Base-by-base conservation (phyloP, 2,329 filamentous ascomycete species). In the Rhexocercosporidium sp. region DNA sequence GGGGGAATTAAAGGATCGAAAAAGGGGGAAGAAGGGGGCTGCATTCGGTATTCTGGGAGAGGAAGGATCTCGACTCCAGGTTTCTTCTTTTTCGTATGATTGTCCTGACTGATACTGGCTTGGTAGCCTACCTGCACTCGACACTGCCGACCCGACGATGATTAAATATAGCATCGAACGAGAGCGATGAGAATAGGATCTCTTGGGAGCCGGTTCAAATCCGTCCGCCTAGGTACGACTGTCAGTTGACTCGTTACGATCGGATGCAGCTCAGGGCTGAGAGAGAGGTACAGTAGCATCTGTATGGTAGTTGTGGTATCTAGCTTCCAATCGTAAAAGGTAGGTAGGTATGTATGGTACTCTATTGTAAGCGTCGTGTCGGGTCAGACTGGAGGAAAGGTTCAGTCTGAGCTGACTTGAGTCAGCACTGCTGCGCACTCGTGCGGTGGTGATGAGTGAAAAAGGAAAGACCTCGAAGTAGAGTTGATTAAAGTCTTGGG, bases 1-100 rank as follows among this genome's bases (percentile, higher is more conserved):
- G n/a, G n/a, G n/a, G n/a, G 60, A 59, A 66, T 59, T 53, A 64
- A 65, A 37, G 66, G 66, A 65, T 62, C 34, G 62, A 12, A 57
- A 54, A 66, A 29, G 65, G 39, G 65, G 54, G 11, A 8, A 18
- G 22, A 27, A 18, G 8, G 54, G 37, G 31, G 39, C 49, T 27
- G n/a, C 7, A 20, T 39, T 39, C 8, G 34, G 29, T 12, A 47
- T 16, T 56, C 53, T 56, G 53, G 37, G 37, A 56, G 34, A 37
- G 34, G 8, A 37, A 11, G 12, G n/a, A n/a, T n/a, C n/a, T n/a
- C 34, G 34, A 37, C 34, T 37, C 12, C 34, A 37, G 34, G 34
- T 37, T 37, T 37, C 34, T 11, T 53, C 27, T 14, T 16, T 53
- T 53, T 53, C 8, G 29, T 56, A 37, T 56, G 29, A 37, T 56